Evolutionary conservation across 495 filamentous ascomycete species (phyloP), one percentile per base, ranked within the genome.

Genomic region (Podospora tetraspora): DNA sequence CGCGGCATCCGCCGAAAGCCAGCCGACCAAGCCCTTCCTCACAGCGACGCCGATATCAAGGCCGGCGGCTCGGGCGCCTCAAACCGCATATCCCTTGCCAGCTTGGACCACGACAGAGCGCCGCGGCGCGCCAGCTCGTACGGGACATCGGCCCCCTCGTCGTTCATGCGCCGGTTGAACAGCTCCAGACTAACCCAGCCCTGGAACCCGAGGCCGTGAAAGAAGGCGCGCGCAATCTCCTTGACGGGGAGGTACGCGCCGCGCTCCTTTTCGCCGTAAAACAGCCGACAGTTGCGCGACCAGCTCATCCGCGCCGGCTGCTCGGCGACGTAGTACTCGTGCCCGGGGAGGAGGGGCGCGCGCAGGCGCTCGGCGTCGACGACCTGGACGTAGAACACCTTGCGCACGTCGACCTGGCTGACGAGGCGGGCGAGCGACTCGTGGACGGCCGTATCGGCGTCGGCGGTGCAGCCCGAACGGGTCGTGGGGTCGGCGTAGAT

Each of bases 131-230:
- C 91, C 76, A 93, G 86, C 63, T 88, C 84, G 60, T 78, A 79
- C 0, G 88, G 88, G 10, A 89, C 86, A 0, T 74, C 75, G 25
- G 81, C 68, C 63, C 80, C 78, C 23, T 73, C 61, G 70, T 88
- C 84, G 16, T 83, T 80, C 79, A 92, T 85, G 30, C 84, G 85
- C 56, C 88, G 79, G 73, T 88, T 89, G 74, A 95, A 95, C 60
- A 94, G 76, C 80, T 95, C 91, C 71, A 92, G 82, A 69, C 87
- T 90, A n/a, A 93, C 86, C 90, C 90, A 93, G 0, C 91, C 91
- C 62, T 87, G 79, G 70, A 87, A 95, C 7, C 88, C 87, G 12
- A 91, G 76, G 5, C 84, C 85, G 16, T 84, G 79, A 60, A 90
- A 85, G 62, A 94, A 85, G 9, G 86, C 87, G 62, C 78, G 74